These are phyloP conservation scores for Metschnikowia orientalis DNA, from an alignment of 805 yeast genomes.

Conservation along the genomic window DNA sequence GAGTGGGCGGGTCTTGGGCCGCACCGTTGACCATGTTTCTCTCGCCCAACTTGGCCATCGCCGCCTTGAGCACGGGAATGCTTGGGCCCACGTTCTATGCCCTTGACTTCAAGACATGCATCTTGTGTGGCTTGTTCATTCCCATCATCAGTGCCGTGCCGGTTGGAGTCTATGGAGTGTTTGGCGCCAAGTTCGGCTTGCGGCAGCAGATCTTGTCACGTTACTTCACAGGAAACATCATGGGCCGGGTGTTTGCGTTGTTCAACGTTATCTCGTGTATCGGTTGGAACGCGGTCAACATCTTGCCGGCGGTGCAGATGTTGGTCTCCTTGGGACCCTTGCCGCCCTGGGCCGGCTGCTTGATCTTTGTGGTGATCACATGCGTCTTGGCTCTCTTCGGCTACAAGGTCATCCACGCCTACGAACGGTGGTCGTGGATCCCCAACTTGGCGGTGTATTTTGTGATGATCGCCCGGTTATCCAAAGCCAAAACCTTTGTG, in stretches of 20 bases:
- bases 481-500: slow-evolving; percentile 22
- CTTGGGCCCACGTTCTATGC: slow-evolving; percentile 15
- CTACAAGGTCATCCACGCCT: slow-evolving; percentile 27
- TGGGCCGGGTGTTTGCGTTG: slow-evolving; percentile 28
- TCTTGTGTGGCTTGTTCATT: slow-evolving; percentile 10
- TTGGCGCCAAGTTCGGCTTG: slow-evolving; percentile 17
- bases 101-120: slow-evolving; percentile 16
- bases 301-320: slow-evolving; percentile 29
- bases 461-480: slow-evolving; percentile 26
- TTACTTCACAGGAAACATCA: slow-evolving; percentile 29
- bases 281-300: slow-evolving; percentile 34
- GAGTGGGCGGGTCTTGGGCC: slow-evolving; percentile 17
- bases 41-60: slow-evolving; percentile 25
- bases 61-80: slow-evolving; percentile 16
- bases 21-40: slow-evolving; percentile 25
- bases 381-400: slow-evolving; percentile 30
- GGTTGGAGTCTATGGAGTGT: slow-evolving; percentile 15
- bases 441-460: slow-evolving; percentile 29
- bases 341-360: slow-evolving; percentile 35
- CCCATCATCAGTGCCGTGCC: slow-evolving; percentile 16
- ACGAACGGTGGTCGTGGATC: slow-evolving; percentile 31
- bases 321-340: slow-evolving; percentile 25
- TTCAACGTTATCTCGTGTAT: slow-evolving; percentile 28
- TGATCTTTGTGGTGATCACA: slow-evolving; percentile 29
- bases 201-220: slow-evolving; percentile 29